Evolutionary conservation across 805 yeast species (phyloP), one percentile per base, ranked within the genome.

Genomic region (Hyphopichia homilentoma): DNA sequence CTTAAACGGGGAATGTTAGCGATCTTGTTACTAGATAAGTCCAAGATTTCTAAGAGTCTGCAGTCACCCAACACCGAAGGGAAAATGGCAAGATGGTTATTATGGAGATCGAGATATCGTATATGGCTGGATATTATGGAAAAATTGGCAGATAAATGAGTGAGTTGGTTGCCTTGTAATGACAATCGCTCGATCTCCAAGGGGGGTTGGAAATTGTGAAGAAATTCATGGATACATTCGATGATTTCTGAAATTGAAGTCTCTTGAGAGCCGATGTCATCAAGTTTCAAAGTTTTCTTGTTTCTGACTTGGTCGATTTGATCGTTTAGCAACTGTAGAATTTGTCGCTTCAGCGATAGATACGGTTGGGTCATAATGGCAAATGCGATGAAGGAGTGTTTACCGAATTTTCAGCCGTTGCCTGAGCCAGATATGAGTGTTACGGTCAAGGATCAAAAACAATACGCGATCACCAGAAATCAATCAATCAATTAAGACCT

Each of bases 31-130:
- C 63, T 56, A 14, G 87, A 77, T 14, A 84, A 52, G 53, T 84
- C 90, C 25, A 84, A 54, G 32, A 79, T 77, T 45, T 81, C 89
- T 34, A 84, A 57, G 6, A 65, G 61, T 8, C 48, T 45, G 25
- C 71, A 62, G 3, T 49, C 48, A 13, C 45, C 37, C 37, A 75
- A 45, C 5, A 66, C 53, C 2, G 45, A 52, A 0, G 94, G 88
- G 27, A 84, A 68, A 28, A 58, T 64, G 3, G 62, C 43, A 32
- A 85, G 65, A 27, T 59, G 50, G 51, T 85, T 85, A 37, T 68
- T 63, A 49, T 84, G 83, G 28, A 85, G 55, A 52, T 84, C 90
- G 35, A 85, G 57, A 40, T 78, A 81, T 34, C 75, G 63, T 32
- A 84, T 56, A 27, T 63, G 57, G 9, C 26, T 32, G n/a, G 65